phyloP scores from a whole-genome alignment of 2,329 filamentous ascomycete genomes.

The Cyphellophora europaea region DNA sequence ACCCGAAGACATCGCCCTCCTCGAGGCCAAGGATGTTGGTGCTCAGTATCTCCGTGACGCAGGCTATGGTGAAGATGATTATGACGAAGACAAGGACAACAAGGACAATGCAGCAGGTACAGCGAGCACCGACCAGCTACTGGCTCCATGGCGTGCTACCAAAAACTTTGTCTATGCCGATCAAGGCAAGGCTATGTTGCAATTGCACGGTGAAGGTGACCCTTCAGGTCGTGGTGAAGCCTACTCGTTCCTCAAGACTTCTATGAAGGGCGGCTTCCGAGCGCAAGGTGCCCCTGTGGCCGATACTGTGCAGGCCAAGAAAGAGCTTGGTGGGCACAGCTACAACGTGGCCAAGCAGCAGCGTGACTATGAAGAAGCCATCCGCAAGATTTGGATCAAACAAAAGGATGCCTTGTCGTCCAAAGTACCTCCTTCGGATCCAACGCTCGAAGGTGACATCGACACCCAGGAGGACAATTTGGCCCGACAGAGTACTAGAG shows the following conservation, averaged over 20 bases:
- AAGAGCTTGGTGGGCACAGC: slow-evolving; percentile 72
- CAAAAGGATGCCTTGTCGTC: slow-evolving; percentile 74
- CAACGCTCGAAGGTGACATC: slow-evolving; percentile 54
- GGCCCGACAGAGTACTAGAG: slow-evolving; percentile 30
- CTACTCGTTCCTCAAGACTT: slow-evolving; percentile 95
- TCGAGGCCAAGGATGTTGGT: slow-evolving; percentile 95
- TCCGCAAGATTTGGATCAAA: slow-evolving; percentile 83
- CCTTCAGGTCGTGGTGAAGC: slow-evolving; percentile 87
- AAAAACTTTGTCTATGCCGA: slow-evolving; percentile 95
- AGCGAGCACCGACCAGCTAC: slow-evolving; percentile 75
- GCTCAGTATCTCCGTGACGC: slow-evolving; percentile 84
- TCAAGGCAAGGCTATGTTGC: slow-evolving; percentile 91
- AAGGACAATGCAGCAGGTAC: slow-evolving; percentile 58
- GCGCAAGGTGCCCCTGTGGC: slow-evolving; percentile 81
- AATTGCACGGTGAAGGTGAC: slow-evolving; percentile 87
- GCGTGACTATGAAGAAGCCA: slow-evolving; percentile 81
- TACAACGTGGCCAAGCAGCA: slow-evolving; percentile 97
- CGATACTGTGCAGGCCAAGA: slow-evolving; percentile 76
- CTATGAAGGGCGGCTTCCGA: slow-evolving; percentile 97
- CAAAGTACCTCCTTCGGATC: slow-evolving; percentile 60
- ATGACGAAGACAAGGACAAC: slow-evolving; percentile 43
- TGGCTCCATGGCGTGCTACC: slow-evolving; percentile 93
- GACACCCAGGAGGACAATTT: slow-evolving; percentile 41
- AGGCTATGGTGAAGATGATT: slow-evolving; percentile 64
- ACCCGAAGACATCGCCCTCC: slow-evolving; percentile 86